Conservation (phyloP, 805 yeast genomes). For the Isabelozyma gotoi region DNA sequence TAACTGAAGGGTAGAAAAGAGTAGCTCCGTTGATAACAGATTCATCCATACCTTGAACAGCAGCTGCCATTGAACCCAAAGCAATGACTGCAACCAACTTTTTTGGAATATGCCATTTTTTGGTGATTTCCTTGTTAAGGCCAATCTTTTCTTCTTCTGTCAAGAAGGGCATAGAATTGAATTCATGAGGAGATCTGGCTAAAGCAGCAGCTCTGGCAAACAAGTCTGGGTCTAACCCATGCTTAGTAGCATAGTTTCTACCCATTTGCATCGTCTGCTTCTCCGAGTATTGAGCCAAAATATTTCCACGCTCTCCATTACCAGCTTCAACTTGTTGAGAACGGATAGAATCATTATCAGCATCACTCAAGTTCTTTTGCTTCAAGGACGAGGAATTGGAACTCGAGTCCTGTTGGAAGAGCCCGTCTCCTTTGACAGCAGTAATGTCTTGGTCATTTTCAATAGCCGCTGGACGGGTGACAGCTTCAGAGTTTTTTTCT, state of each 20-base stretch:
- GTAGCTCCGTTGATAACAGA: slow-evolving; percentile 70
- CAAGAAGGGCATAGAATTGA: slow-evolving; percentile 54
- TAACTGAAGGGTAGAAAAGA: slow-evolving; percentile 52
- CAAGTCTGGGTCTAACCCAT: slow-evolving; percentile 55
- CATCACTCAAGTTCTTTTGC: slow-evolving; percentile 9
- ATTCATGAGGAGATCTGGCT: slow-evolving; percentile 57
- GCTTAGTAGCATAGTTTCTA: slow-evolving; percentile 57
- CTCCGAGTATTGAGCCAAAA: slow-evolving; percentile 56
- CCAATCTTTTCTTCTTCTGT: slow-evolving; percentile 45
- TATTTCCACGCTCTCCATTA: slow-evolving; percentile 36
- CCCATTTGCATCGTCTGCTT: slow-evolving; percentile 71
- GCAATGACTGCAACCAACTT: slow-evolving; percentile 54
- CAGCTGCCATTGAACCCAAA: slow-evolving; percentile 65
- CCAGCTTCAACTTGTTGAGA: slow-evolving; percentile 18
- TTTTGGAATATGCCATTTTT: slow-evolving; percentile 45
- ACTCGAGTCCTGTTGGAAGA: slow-evolving; percentile 13
- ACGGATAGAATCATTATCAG: slow-evolving; percentile 16
- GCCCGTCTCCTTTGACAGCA: slow-evolving; percentile 7
- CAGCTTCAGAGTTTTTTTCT: neutral
- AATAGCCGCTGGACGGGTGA: neutral
- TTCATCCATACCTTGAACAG: slow-evolving; percentile 78
- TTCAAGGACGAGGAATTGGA: slow-evolving; percentile 9
- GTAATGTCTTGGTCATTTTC: neutral
- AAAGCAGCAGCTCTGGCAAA: slow-evolving; percentile 61
- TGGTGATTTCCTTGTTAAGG: slow-evolving; percentile 47